phyloP scores from a whole-genome alignment of 306 rosid genomes.

The Rosa rugosa region DNA sequence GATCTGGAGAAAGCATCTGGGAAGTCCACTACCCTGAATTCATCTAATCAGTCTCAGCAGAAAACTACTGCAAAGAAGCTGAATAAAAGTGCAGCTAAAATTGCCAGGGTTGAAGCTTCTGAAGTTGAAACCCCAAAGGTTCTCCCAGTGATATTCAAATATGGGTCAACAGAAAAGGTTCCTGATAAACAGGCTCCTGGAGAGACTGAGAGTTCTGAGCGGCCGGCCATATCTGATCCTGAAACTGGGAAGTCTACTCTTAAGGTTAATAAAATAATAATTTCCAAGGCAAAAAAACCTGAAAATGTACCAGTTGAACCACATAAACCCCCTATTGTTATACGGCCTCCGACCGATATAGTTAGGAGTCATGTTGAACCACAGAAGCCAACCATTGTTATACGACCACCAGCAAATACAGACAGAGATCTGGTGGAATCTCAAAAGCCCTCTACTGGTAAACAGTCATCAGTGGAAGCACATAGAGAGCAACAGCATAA shows the following conservation, averaged over 20 bases:
- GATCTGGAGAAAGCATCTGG: slow-evolving; percentile 63
- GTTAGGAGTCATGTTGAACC: slow-evolving; percentile 30
- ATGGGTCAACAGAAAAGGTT: slow-evolving; percentile 71
- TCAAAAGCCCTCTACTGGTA: slow-evolving; percentile 43
- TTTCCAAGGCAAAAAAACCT: slow-evolving; percentile 61
- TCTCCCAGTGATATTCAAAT: slow-evolving; percentile 81
- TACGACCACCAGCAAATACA: slow-evolving; percentile 45
- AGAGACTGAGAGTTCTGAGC: slow-evolving; percentile 51
- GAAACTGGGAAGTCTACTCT: slow-evolving; percentile 63
- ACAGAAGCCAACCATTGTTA: slow-evolving; percentile 43
- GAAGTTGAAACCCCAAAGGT: slow-evolving; percentile 52
- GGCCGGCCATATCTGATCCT: slow-evolving; percentile 69
- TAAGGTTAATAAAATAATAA: slow-evolving; percentile 64
- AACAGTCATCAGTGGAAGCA: slow-evolving; percentile 48
- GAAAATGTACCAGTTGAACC: slow-evolving; percentile 68
- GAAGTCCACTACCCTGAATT: slow-evolving; percentile 58
- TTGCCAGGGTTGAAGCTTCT: slow-evolving; percentile 50
- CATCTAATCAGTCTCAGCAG: slow-evolving; percentile 57
- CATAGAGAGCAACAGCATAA: slow-evolving; percentile 70
- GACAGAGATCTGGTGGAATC: slow-evolving; percentile 53
- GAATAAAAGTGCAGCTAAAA: slow-evolving; percentile 54
- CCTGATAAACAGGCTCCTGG: slow-evolving; percentile 59
- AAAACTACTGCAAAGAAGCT: slow-evolving; percentile 65
- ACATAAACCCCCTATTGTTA: slow-evolving; percentile 56
- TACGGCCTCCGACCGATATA: slow-evolving; percentile 60